Conservation (phyloP, 192 early-diverging fungal genomes). For the Umbelopsis ramanniana region DNA sequence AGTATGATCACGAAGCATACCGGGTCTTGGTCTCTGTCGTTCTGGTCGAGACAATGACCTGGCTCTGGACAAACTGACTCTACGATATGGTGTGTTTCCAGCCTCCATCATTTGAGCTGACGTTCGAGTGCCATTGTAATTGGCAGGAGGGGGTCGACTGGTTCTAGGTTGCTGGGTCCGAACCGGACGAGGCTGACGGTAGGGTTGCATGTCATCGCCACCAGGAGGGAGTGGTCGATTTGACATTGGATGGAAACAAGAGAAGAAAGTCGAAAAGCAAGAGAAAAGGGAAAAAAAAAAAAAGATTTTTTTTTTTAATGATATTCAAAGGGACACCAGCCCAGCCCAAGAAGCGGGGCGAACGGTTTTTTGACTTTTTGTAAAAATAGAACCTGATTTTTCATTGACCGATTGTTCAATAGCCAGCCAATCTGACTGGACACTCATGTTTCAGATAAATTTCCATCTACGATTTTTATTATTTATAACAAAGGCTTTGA, state of each 20-base stretch:
- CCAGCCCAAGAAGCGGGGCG: background rate
- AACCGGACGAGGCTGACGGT: background rate
- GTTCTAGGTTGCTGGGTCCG: conserved; percentile 20
- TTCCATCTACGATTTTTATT: background rate
- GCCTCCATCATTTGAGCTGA: conserved; percentile 12
- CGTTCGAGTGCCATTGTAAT: conserved; percentile 19
- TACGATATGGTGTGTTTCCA: conserved; percentile 23
- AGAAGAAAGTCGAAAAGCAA: background rate
- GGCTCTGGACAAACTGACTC: conserved; percentile 38
- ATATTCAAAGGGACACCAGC: background rate
- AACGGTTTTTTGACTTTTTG: background rate
- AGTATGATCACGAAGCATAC: conserved; percentile 47
- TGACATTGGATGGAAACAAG: background rate
- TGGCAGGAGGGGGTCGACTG: conserved; percentile 27
- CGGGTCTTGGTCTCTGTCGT: conserved; percentile 50
- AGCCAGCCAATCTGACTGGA: conserved; percentile 10
- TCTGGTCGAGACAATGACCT: conserved; percentile 55
- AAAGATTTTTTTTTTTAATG: background rate
- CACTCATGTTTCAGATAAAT: background rate
- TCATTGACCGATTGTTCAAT: background rate
- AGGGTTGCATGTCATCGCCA: conserved; percentile 2
- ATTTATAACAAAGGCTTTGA: background rate
- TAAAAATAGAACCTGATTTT: conserved; percentile 3
- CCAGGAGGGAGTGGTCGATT: conserved; percentile 11
- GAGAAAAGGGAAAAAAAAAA: conserved; percentile 14